Evolutionary conservation across 768 basidiomycete genomes (phyloP), one percentile per base, ranked within the genome.

Genomic region (Pisolithus microcarpus): DNA sequence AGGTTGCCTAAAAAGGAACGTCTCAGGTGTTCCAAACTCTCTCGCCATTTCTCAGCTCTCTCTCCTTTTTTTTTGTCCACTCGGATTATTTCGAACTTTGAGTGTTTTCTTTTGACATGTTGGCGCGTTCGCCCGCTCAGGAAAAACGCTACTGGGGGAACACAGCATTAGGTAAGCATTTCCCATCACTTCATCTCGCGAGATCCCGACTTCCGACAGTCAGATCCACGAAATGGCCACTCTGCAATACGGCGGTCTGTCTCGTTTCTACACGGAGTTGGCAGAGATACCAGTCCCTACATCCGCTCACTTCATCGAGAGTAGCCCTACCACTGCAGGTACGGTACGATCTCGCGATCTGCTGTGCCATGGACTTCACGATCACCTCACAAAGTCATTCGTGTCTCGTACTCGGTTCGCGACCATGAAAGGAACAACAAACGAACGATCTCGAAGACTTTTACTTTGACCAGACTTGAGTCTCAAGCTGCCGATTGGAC

Each of bases 371-470:
- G 18, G 26, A 15, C 37, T n/a, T 5, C 24, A 39, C 40, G n/a
- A 43, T 56, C 46, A 11, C 30, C 19, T n/a, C 21, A 13, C 30
- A 26, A 40, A 75, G 77, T 65, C 8, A 59, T 78, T 31, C 73
- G 78, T 24, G 57, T 79, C 19, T 65, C 69, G 0, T 79, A 74
- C 51, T 71, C 74, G 1, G 65, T 75, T 19, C 69, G 72, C 31
- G 80, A 84, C 59, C 79, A 81, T 56, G 59, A 64, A 19, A 68
- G 72, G 39, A 81, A 83, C 48, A 54, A 61, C 28, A 81, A 77
- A 54, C 70, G 73, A 56, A 71, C 67, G 2, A 48, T 78, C 48
- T 58, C 65, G 8, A 79, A 74, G 58, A 66, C 71, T 0, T 58
- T 75, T 48, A 61, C 73, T 7, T 38, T 68, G 19, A 38, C 49